Conservation (phyloP, 805 yeast genomes). For the Kuraishia molischiana region DNA sequence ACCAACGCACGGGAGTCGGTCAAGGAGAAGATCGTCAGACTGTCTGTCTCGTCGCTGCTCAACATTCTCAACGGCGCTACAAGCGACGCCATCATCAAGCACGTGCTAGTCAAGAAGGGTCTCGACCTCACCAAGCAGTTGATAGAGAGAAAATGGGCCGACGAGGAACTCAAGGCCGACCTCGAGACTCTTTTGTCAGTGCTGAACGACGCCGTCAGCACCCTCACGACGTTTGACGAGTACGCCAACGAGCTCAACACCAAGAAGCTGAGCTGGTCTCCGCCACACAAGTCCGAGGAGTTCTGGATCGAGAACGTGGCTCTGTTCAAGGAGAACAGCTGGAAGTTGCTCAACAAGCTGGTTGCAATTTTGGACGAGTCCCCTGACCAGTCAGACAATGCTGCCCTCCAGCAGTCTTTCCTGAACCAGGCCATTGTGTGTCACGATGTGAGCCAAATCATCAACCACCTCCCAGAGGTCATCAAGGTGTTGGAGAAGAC, state of each 20-base stretch:
- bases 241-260: slow-evolving; percentile 78
- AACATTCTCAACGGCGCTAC: slow-evolving; percentile 40
- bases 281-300: slow-evolving; percentile 80
- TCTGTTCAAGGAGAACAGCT: slow-evolving; percentile 69
- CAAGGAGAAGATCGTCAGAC: slow-evolving; percentile 84
- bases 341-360: slow-evolving; percentile 59
- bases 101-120: slow-evolving; percentile 66
- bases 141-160: slow-evolving; percentile 87
- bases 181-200: slow-evolving; percentile 45
- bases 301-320: slow-evolving; percentile 83
- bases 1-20: slow-evolving; percentile 68
- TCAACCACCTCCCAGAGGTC: slow-evolving; percentile 55
- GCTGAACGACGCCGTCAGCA: slow-evolving; percentile 65
- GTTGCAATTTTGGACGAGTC: slow-evolving; percentile 34
- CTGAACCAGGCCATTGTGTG: slow-evolving; percentile 48
- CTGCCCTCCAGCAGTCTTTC: slow-evolving; percentile 16
- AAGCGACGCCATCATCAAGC: slow-evolving; percentile 44
- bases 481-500: slow-evolving; percentile 39
- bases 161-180: slow-evolving; percentile 79
- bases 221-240: slow-evolving; percentile 87
- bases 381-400: slow-evolving; percentile 18
- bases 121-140: slow-evolving; percentile 57
- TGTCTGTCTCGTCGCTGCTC: slow-evolving; percentile 66
- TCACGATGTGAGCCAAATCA: slow-evolving; percentile 55
- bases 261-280: slow-evolving; percentile 76